Evolutionary conservation across 2,329 filamentous ascomycete genomes (phyloP).

Genomic region (Colletotrichum gigasporum): DNA sequence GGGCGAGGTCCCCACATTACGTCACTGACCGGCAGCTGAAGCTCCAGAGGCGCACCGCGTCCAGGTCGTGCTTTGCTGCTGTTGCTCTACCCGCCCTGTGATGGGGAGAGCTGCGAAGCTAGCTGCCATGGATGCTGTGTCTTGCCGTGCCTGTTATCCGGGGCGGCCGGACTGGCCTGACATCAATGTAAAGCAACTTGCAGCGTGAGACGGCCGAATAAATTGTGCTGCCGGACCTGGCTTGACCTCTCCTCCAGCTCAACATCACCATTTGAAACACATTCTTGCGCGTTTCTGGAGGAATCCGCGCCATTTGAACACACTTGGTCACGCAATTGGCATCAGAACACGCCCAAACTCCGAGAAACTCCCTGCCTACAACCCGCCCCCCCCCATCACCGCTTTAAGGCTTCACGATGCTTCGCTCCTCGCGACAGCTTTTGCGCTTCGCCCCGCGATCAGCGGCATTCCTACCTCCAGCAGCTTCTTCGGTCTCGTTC

Average conservation of each 20-base stretch:
- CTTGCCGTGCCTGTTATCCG: not conserved
- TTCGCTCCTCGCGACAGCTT: conserved; percentile 40
- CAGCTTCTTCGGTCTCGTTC: not conserved
- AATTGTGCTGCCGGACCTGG: not conserved
- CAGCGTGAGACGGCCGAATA: not conserved
- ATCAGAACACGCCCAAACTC: not conserved
- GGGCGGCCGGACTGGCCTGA: conserved; percentile 5
- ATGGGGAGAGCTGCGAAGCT: not conserved
- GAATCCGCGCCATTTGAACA: not conserved
- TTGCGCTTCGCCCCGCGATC: conserved; percentile 34
- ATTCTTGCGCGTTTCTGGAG: not conserved
- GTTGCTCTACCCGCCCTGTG: not conserved
- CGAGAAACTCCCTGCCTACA: no score
- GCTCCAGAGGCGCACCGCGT: conserved; percentile 13
- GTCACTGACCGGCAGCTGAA: conserved; percentile 22
- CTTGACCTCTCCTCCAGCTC: not conserved
- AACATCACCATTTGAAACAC: not conserved
- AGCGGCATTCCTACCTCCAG: not conserved
- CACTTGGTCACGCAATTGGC: not conserved
- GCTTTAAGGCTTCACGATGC: conserved; percentile 35
- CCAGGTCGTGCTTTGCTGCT: not conserved
- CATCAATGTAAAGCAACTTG: conserved; percentile 23
- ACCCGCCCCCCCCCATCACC: no score
- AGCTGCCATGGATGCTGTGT: conserved; percentile 1
- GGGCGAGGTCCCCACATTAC: conserved; percentile 22